Percentiles rank a stretch among this genome's conserved stretches.
Conservation (phyloP, 2,329 filamentous ascomycete genomes). For the Cladosporium sp. region DNA sequence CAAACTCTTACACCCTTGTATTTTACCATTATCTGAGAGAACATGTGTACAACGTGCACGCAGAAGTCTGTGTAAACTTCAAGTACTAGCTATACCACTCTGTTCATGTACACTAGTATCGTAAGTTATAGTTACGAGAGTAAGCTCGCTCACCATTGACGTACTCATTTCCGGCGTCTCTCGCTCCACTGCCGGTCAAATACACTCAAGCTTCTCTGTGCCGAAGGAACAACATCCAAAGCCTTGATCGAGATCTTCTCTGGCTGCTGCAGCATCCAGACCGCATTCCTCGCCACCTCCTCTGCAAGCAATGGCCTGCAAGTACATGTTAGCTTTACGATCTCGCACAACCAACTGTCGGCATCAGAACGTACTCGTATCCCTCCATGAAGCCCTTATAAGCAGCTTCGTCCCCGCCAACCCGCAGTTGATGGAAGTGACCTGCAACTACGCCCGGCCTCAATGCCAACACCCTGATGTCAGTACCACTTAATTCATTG, state of each 20-base stretch:
- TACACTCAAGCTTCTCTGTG: constrained; percentile 40
- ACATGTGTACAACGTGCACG: background rate
- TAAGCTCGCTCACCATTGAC: background rate
- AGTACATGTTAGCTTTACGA: background rate
- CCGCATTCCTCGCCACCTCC: constrained; percentile 46
- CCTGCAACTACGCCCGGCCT: constrained; percentile 52
- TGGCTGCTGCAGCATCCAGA: constrained; percentile 46
- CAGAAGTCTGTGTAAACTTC: background rate
- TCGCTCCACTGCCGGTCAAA: constrained; percentile 41
- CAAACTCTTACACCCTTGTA: background rate
- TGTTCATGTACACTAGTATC: background rate
- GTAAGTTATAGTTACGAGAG: background rate
- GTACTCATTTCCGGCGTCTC: constrained; percentile 19
- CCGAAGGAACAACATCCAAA: constrained; percentile 49
- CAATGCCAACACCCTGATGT: constrained; percentile 50
- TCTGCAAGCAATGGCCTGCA: constrained; percentile 41
- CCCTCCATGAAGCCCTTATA: constrained; percentile 50
- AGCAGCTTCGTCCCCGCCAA: constrained; percentile 45
- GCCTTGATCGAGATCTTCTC: constrained; percentile 48
- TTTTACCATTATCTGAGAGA: background rate
- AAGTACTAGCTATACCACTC: background rate
- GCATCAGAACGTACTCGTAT: constrained; percentile 34
- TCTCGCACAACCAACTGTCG: background rate
- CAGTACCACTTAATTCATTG: constrained; percentile 48
- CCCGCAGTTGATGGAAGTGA: constrained; percentile 50